phyloP scores from a whole-genome alignment of 306 rosid genomes.

The Elaeagnus macrophylla region DNA sequence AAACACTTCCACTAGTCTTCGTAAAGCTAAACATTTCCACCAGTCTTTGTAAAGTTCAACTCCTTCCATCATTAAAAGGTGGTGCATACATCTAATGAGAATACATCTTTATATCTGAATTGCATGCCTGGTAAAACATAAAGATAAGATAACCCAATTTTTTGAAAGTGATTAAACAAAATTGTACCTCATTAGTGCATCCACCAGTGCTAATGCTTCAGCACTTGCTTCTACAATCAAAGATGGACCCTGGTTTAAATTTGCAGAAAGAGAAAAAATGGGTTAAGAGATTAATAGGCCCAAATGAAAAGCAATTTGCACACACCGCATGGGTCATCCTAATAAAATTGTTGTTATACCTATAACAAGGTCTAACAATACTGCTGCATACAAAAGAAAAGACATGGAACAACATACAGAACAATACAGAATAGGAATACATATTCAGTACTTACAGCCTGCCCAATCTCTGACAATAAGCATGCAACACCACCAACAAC shows the following conservation, averaged over 20 bases:
- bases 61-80: too few relatives aligned
- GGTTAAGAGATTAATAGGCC: constrained; percentile 19
- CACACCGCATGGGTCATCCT: too few relatives aligned
- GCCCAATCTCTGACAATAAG: constrained; percentile 92
- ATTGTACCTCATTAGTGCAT: constrained; percentile 78
- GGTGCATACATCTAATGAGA: too few relatives aligned
- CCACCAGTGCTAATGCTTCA: constrained; percentile 71
- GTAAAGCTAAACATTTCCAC: too few relatives aligned
- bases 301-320: background rate
- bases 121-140: background rate
- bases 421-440: constrained; percentile 1
- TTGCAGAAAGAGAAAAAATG: constrained; percentile 11
- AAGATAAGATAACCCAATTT: background rate
- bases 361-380: background rate
- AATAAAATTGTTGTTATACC: too few relatives aligned
- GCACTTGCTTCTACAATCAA: constrained; percentile 78
- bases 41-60: too few relatives aligned
- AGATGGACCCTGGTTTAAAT: constrained; percentile 68
- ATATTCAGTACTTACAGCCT: constrained; percentile 60
- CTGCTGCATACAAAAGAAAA: background rate
- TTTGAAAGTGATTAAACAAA: constrained; percentile 12
- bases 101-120: too few relatives aligned
- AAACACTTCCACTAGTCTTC: too few relatives aligned
- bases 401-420: constrained; percentile 19
- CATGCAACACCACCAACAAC: constrained; percentile 81